Conservation (phyloP, 2,329 filamentous ascomycete species). For the Sporothrix brunneoviolacea region DNA sequence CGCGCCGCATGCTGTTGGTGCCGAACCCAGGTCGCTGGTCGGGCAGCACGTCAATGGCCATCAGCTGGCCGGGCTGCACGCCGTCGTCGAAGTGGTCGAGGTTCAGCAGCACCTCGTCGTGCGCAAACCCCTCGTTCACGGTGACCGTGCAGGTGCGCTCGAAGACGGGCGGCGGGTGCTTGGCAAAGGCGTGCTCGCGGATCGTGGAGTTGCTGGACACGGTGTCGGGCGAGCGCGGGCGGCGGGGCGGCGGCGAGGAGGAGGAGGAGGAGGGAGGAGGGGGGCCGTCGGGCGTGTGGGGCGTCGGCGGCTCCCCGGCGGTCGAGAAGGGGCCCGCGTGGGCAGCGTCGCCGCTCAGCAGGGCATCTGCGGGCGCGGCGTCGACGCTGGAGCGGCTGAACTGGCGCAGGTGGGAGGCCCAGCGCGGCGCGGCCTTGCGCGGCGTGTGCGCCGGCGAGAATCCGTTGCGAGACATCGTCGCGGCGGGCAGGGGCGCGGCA, state of each 20-base stretch:
- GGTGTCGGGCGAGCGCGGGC: slow-evolving; percentile 38
- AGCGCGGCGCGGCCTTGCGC: slow-evolving; percentile 37
- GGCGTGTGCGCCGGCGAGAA: slow-evolving; percentile 35
- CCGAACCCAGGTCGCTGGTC: slow-evolving; percentile 30
- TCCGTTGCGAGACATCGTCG: slow-evolving; percentile 41
- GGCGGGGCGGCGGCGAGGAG: slow-evolving; percentile 13
- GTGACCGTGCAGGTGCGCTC: slow-evolving; percentile 48
- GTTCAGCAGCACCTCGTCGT: slow-evolving; percentile 75
- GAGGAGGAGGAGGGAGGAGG: slow-evolving; percentile 15
- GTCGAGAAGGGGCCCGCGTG: neutral
- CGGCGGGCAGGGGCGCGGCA: slow-evolving; percentile 11
- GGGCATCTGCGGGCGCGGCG: neutral
- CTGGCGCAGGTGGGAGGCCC: slow-evolving; percentile 48
- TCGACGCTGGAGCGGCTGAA: slow-evolving; percentile 43
- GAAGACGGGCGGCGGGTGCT: slow-evolving; percentile 24
- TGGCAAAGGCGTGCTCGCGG: slow-evolving; percentile 24
- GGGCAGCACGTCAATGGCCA: slow-evolving; percentile 60
- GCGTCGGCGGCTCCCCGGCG: neutral
- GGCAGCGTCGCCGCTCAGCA: neutral
- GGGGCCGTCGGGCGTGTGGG: slow-evolving; percentile 17
- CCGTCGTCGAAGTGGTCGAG: slow-evolving; percentile 60
- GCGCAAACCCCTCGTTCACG: slow-evolving; percentile 67
- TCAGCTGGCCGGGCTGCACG: slow-evolving; percentile 59
- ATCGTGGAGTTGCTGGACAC: slow-evolving; percentile 45
- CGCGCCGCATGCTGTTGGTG: slow-evolving; percentile 16